These are phyloP conservation scores for Stagonosporopsis rhizophila DNA, from an alignment of 2,329 filamentous ascomycete species.

Conservation along the genomic window DNA sequence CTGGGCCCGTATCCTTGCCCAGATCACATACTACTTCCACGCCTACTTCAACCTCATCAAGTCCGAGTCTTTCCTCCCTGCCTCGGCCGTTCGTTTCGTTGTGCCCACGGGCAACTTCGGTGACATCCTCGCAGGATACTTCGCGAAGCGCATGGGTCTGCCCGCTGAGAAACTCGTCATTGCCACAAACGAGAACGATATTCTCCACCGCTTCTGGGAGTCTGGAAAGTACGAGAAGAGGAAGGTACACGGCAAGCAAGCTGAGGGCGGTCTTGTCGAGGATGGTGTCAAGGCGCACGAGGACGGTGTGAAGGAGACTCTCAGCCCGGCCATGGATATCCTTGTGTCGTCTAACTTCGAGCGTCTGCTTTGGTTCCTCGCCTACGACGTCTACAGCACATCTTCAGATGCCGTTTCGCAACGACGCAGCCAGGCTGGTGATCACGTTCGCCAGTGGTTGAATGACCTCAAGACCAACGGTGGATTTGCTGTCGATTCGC, in stretches of 20 bases:
- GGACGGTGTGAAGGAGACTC: constrained; percentile 85
- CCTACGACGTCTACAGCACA: constrained; percentile 61
- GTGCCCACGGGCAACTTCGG: constrained; percentile 97
- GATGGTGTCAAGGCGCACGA: constrained; percentile 68
- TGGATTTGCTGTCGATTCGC: constrained; percentile 79
- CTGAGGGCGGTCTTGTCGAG: constrained; percentile 61
- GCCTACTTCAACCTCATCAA: constrained; percentile 83
- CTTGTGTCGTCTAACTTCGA: constrained; percentile 97
- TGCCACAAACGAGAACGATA: constrained; percentile 97
- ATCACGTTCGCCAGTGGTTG: constrained; percentile 81
- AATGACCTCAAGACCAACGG: constrained; percentile 79
- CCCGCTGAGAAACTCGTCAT: constrained; percentile 88
- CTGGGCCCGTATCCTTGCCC: constrained; percentile 91
- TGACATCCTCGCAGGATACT: constrained; percentile 92
- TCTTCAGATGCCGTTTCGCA: constrained; percentile 52
- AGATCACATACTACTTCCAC: constrained; percentile 97
- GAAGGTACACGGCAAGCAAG: constrained; percentile 63
- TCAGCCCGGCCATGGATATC: constrained; percentile 97
- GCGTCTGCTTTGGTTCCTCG: constrained; percentile 90
- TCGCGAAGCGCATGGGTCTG: constrained; percentile 88
- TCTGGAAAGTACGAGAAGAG: constrained; percentile 90
- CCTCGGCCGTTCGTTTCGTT: constrained; percentile 77
- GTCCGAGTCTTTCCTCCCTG: constrained; percentile 65
- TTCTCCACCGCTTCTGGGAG: constrained; percentile 93
- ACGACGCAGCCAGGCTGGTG: constrained; percentile 63